These are phyloP conservation scores for Gnomoniopsis smithogilvyi DNA, from an alignment of 2,329 filamentous ascomycete genomes.

Conservation along the genomic window DNA sequence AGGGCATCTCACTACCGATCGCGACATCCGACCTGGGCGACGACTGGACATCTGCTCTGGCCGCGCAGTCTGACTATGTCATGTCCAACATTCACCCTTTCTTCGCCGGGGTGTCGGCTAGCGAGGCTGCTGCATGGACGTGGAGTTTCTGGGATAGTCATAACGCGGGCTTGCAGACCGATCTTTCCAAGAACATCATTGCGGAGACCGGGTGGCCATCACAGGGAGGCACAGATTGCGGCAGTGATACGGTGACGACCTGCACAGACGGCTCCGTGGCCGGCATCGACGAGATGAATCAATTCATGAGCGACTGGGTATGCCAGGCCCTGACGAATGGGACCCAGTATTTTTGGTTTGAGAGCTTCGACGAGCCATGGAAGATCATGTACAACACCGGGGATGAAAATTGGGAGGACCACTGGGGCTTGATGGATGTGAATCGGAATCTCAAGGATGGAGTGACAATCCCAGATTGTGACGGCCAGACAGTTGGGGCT, in stretches of 20 bases:
- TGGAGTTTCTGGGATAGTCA: conserved; percentile 74
- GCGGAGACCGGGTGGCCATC: conserved; percentile 91
- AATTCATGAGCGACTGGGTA: conserved; percentile 82
- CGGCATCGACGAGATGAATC: conserved; percentile 75
- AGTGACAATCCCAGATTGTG: conserved; percentile 83
- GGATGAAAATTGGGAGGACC: conserved; percentile 82
- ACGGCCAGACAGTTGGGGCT: conserved; percentile 59
- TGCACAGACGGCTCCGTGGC: conserved; percentile 72
- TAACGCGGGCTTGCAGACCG: conserved; percentile 62
- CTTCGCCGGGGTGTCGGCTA: conserved; percentile 74
- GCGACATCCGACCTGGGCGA: conserved; percentile 88
- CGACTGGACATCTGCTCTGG: conserved; percentile 74
- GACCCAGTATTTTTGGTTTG: conserved; percentile 97
- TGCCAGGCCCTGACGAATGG: conserved; percentile 76
- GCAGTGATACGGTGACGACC: conserved; percentile 41
- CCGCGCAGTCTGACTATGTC: conserved; percentile 72
- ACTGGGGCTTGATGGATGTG: conserved; percentile 90
- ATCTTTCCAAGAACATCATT: conserved; percentile 70
- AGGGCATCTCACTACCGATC: conserved; percentile 68
- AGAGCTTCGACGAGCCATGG: conserved; percentile 96
- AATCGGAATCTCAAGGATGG: conserved; percentile 80
- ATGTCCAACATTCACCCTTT: conserved; percentile 98
- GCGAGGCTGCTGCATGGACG: conserved; percentile 74
- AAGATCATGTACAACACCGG: conserved; percentile 71
- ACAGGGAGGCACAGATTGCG: conserved; percentile 76